Percentiles rank a stretch among this genome's conserved stretches.
Evolutionary conservation across 768 basidiomycete species (phyloP).

Genomic region (Psilocybe azurescens): DNA sequence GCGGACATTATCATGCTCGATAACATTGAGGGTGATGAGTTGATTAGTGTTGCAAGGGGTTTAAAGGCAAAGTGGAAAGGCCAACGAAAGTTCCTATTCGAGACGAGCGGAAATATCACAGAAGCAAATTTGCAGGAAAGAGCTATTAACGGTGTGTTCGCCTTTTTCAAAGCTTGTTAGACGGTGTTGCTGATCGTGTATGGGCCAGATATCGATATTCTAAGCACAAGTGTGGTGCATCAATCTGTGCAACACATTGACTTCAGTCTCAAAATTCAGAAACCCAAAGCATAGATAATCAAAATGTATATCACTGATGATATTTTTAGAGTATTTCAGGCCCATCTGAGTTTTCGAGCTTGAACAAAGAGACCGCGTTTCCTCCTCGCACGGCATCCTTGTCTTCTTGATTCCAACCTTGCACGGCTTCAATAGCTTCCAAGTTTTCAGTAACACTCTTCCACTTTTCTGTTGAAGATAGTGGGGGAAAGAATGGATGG

Average conservation of each 20-base stretch:
- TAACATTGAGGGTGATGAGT: constrained; percentile 82
- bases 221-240: constrained; percentile 90
- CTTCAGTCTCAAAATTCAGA: constrained; percentile 95
- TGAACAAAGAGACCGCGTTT: constrained; percentile 79
- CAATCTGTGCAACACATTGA: constrained; percentile 95
- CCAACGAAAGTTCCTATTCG: constrained; percentile 85
- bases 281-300: constrained; percentile 40
- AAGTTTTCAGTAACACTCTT: constrained; percentile 85
- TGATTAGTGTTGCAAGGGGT: constrained; percentile 68
- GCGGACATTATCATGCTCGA: constrained; percentile 97
- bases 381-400: constrained; percentile 69
- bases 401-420: constrained; percentile 63
- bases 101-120: constrained; percentile 95
- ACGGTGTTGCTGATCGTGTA: background rate
- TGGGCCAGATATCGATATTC: constrained; percentile 84
- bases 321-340: constrained; percentile 8
- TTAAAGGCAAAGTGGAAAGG: constrained; percentile 83
- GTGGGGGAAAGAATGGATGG: constrained; percentile 91
- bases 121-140: constrained; percentile 82
- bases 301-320: background rate
- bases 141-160: constrained; percentile 76
- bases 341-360: constrained; percentile 38
- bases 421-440: constrained; percentile 73
- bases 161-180: too few species aligned
- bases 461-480: constrained; percentile 74